phyloP scores from a whole-genome alignment of 192 early-diverging fungal genomes.

The Gonapodya prolifera region DNA sequence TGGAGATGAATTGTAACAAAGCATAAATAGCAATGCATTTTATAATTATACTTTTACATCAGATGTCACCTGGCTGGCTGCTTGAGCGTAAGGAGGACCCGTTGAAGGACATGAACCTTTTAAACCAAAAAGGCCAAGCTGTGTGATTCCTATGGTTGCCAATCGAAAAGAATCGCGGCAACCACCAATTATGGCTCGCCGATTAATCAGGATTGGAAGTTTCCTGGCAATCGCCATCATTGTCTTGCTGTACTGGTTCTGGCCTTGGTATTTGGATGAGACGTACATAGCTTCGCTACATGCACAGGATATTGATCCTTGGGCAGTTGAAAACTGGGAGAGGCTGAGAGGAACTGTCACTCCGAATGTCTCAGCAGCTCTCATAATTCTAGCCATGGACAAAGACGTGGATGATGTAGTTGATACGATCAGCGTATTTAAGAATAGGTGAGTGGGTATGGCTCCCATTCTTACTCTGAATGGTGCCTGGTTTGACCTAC shows the following conservation, averaged over 20 bases:
- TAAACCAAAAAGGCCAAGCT: too few relatives aligned
- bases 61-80: too few relatives aligned
- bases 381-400: not conserved
- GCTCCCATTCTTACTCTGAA: not conserved
- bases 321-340: not conserved
- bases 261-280: not conserved
- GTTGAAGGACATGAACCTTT: too few relatives aligned
- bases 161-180: not conserved
- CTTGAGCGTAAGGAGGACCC: too few relatives aligned
- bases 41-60: too few relatives aligned
- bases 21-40: too few relatives aligned
- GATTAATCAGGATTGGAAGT: not conserved
- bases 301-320: not conserved
- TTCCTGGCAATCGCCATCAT: not conserved
- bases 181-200: not conserved
- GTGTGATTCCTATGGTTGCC: too few relatives aligned
- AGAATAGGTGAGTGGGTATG: not conserved
- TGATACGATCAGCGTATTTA: not conserved
- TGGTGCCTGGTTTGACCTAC: not conserved
- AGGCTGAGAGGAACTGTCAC: not conserved
- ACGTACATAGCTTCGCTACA: not conserved
- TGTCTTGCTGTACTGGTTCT: not conserved
- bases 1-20: too few relatives aligned
- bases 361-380: not conserved
- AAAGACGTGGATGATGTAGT: not conserved